Conservation (phyloP, 306 rosid genomes). For the Cicer arietinum region DNA sequence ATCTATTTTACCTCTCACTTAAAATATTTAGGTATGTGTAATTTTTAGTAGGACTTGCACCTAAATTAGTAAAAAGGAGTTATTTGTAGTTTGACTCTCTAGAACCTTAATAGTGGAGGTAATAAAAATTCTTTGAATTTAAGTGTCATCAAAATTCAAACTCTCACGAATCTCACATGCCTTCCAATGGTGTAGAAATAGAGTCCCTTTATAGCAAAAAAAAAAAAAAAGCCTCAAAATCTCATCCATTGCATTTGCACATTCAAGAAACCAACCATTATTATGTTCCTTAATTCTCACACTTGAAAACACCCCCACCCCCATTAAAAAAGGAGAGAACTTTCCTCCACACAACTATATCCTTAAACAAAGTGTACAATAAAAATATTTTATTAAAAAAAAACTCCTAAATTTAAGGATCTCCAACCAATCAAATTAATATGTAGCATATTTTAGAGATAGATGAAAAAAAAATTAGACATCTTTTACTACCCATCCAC, state of each 20-base stretch:
- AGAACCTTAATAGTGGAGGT: slow-evolving; percentile 9
- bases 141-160: slow-evolving; percentile 13
- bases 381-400: slow-evolving; percentile 25
- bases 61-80: slow-evolving; percentile 41
- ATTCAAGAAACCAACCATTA: slow-evolving; percentile 48
- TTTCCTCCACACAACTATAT: slow-evolving; percentile 43
- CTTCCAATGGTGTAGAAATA: slow-evolving; percentile 38
- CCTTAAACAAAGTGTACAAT: slow-evolving; percentile 42
- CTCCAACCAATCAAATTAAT: slow-evolving; percentile 51
- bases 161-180: slow-evolving; percentile 38
- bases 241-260: slow-evolving; percentile 49
- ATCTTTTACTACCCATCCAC: slow-evolving; percentile 41
- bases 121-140: slow-evolving; percentile 29
- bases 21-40: background rate
- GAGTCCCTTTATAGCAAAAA: slow-evolving; percentile 36
- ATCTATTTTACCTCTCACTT: background rate
- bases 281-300: slow-evolving; percentile 48
- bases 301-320: slow-evolving; percentile 37
- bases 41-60: slow-evolving; percentile 8
- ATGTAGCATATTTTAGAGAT: slow-evolving; percentile 24
- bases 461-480: slow-evolving; percentile 39
- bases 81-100: slow-evolving; percentile 36
- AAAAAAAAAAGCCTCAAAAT: slow-evolving; percentile 35
- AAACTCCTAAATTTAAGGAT: slow-evolving; percentile 48
- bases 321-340: slow-evolving; percentile 46